Percentiles rank a stretch among this genome's conserved stretches.
These are phyloP conservation scores for Pueraria montana DNA, from an alignment of 306 rosid species.

Conservation along the genomic window DNA sequence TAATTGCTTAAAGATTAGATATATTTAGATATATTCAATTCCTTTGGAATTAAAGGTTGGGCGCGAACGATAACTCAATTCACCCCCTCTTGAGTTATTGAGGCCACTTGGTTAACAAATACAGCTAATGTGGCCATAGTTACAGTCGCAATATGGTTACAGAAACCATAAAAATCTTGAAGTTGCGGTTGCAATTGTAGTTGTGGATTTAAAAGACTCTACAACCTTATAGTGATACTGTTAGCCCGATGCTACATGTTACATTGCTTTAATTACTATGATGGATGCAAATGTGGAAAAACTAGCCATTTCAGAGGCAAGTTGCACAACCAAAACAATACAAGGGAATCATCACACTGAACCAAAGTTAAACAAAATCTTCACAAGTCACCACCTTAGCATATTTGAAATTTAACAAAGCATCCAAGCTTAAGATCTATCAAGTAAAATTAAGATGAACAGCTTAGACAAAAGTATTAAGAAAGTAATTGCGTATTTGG, in stretches of 20 bases:
- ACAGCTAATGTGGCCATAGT: too few relatives aligned
- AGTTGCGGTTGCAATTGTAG: too few relatives aligned
- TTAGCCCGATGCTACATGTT: slow-evolving; percentile 4
- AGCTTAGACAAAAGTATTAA: not conserved
- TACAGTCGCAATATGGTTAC: too few relatives aligned
- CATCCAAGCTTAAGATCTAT: not conserved
- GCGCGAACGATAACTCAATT: too few relatives aligned
- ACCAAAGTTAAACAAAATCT: not conserved
- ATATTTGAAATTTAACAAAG: not conserved
- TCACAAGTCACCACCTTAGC: not conserved
- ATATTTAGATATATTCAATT: too few relatives aligned
- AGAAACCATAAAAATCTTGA: too few relatives aligned
- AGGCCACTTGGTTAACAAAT: too few relatives aligned
- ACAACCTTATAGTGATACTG: not conserved
- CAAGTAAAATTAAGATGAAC: too few relatives aligned
- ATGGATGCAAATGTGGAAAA: slow-evolving; percentile 6
- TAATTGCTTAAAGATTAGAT: too few relatives aligned
- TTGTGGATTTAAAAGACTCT: too few relatives aligned
- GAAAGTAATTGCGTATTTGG: not conserved
- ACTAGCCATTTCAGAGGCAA: not conserved
- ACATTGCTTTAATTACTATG: slow-evolving; percentile 2
- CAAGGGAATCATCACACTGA: not conserved
- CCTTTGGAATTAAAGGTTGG: too few relatives aligned
- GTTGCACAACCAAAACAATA: not conserved
- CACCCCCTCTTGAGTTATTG: too few relatives aligned